Evolutionary conservation across 768 basidiomycete species (phyloP), one percentile per base, ranked within the genome.

Genomic region (Psilocybe cyanescens): DNA sequence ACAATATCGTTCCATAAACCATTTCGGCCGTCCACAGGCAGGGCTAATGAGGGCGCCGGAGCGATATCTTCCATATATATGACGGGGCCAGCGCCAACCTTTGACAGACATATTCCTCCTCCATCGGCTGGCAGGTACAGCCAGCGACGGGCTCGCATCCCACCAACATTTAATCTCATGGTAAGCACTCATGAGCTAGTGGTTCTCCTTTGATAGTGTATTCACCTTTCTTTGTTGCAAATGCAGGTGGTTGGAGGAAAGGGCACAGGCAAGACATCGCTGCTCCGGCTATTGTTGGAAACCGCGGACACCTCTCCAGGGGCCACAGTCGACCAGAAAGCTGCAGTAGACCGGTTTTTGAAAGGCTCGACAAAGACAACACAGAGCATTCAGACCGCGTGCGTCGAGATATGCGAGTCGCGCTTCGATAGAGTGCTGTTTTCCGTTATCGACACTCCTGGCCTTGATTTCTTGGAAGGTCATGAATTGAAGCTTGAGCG

Each of bases 81-180:
- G 84, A 77, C 85, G 35, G 81, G 86, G 16, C 87, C 89, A 9
- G 87, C 90, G 4, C 80, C 86, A 28, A 80, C 86, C 12, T 91
- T 91, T 69, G 87, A 86, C 56, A 80, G 80, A 76, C 83, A 81
- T 71, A 75, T 72, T 51, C 62, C 75, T 5, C 75, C 72, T 47
- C 75, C 78, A 29, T 64, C 79, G 45, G 70, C 76, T 57, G 77
- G 78, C 60, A 83, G 86, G 66, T 80, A 84, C 58, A 83, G 83
- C 66, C 89, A 91, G 70, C 83, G 88, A 68, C 83, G 89, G 67
- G 78, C 79, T 64, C 83, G 88, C 59, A 74, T 83, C 14, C 83
- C 91, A 12, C 90, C 92, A 5, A 91, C 91, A 2, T 94, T 95
- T 78, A 95, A 95, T 70, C 76, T 95, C 55, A 93, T 94, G 92